phyloP scores from a whole-genome alignment of 2,329 filamentous ascomycete species.

The Diaporthe aspalathi region DNA sequence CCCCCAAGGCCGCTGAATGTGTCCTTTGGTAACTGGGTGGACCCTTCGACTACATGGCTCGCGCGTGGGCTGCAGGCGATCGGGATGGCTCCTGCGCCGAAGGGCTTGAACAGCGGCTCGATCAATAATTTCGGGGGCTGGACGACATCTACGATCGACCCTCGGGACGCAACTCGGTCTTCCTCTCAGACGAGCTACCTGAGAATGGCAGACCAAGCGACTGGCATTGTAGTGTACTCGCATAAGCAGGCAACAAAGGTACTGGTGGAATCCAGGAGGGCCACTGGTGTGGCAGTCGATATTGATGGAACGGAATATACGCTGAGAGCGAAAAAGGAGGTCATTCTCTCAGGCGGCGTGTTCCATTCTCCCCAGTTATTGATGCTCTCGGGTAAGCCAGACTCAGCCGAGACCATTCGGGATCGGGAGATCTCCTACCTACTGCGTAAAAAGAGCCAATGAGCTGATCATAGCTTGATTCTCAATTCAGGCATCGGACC shows the following conservation, averaged over 20 bases:
- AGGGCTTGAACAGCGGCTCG: conserved; percentile 28
- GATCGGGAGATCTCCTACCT: neutral
- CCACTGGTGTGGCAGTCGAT: neutral
- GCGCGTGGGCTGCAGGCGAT: conserved; percentile 14
- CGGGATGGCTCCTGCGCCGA: conserved; percentile 17
- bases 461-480: conserved; percentile 7
- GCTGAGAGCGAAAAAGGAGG: neutral
- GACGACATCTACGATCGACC: conserved; percentile 27
- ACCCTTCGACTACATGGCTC: conserved; percentile 31
- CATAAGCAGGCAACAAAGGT: conserved; percentile 13
- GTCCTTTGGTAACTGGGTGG: conserved; percentile 35
- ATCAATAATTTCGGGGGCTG: neutral
- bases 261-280: neutral
- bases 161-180: conserved; percentile 13
- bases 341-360: conserved; percentile 8
- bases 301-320: neutral
- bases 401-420: neutral
- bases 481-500: neutral
- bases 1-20: conserved; percentile 25
- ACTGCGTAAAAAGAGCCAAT: too few relatives aligned
- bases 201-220: conserved; percentile 42
- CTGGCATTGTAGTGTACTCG: conserved; percentile 36
- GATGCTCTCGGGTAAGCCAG: conserved; percentile 42
- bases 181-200: conserved; percentile 20
- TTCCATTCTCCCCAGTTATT: conserved; percentile 55